A percentile compares a stretch with the other conserved stretches of the same genome.
phyloP scores from a whole-genome alignment of 2,329 filamentous ascomycete species.

The Cladosporium phlei region DNA sequence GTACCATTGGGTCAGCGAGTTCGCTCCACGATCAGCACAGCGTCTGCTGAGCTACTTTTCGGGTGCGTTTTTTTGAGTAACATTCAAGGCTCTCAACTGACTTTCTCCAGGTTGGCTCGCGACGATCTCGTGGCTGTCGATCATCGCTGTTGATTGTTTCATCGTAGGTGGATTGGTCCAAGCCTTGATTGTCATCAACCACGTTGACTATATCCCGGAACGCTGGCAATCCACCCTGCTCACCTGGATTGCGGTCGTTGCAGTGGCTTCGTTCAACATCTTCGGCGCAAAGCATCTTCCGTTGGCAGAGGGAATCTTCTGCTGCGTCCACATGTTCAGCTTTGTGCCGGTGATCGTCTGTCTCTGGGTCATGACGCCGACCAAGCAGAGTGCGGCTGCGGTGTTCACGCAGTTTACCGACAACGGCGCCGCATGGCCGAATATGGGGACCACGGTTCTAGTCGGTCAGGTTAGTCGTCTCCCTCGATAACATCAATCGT shows the following conservation, averaged over 20 bases:
- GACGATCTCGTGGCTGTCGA: conserved; percentile 40
- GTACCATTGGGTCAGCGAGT: conserved; percentile 31
- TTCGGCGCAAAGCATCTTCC: conserved; percentile 27
- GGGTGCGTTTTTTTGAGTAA: neutral
- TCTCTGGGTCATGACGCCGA: conserved; percentile 26
- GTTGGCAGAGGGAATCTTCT: conserved; percentile 29
- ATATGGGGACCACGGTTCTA: conserved; percentile 33
- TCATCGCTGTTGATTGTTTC: conserved; percentile 41
- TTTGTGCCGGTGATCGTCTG: conserved; percentile 31
- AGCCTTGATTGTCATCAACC: conserved; percentile 41
- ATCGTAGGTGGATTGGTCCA: conserved; percentile 44
- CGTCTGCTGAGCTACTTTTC: conserved; percentile 21
- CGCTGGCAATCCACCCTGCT: conserved; percentile 26
- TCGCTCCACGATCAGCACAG: conserved; percentile 28
- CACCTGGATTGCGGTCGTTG: conserved; percentile 21
- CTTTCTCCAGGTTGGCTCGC: conserved; percentile 24
- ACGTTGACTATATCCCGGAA: conserved; percentile 23
- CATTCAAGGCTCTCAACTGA: neutral
- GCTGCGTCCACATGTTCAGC: conserved; percentile 29
- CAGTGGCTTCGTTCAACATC: conserved; percentile 27
- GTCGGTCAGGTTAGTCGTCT: conserved; percentile 32
- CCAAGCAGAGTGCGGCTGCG: conserved; percentile 16
- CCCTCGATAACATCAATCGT: too few relatives aligned
- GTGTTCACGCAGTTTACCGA: conserved; percentile 34
- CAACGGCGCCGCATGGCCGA: conserved; percentile 37